Percentiles rank a stretch among this genome's conserved stretches.
These are phyloP conservation scores for Smittium culicis DNA, from an alignment of 371 early-diverging fungal genomes.

Conservation along the genomic window DNA sequence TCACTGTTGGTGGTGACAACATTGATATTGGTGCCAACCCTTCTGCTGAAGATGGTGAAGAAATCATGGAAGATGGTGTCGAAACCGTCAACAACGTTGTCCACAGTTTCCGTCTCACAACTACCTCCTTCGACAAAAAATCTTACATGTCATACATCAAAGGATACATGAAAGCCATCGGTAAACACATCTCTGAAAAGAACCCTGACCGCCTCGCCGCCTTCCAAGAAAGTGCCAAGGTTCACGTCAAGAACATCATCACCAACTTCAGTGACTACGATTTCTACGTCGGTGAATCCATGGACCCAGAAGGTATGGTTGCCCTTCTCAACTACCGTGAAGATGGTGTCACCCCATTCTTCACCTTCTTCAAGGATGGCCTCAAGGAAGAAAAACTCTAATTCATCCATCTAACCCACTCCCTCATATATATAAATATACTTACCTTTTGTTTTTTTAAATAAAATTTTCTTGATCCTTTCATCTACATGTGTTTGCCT, in stretches of 20 bases:
- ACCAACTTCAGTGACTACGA: constrained; percentile 77
- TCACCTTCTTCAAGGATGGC: constrained; percentile 87
- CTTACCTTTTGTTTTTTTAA: background rate
- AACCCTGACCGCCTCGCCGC: constrained; percentile 50
- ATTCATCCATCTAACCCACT: background rate
- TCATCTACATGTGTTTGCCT: background rate
- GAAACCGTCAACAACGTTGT: constrained; percentile 74
- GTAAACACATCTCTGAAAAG: constrained; percentile 42
- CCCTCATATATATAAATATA: background rate
- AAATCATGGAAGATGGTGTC: constrained; percentile 40
- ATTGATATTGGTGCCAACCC: constrained; percentile 90
- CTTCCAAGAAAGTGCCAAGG: constrained; percentile 52
- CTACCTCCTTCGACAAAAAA: constrained; percentile 83
- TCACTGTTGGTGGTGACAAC: constrained; percentile 50
- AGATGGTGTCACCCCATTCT: constrained; percentile 81
- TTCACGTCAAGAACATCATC: constrained; percentile 62
- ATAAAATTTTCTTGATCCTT: background rate
- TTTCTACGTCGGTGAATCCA: constrained; percentile 77
- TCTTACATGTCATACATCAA: constrained; percentile 79
- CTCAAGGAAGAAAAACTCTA: constrained; percentile 34
- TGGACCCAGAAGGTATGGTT: constrained; percentile 81
- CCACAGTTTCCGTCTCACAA: constrained; percentile 58
- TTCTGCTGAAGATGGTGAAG: constrained; percentile 66
- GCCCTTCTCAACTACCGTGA: constrained; percentile 88
- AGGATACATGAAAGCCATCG: constrained; percentile 77